These are phyloP conservation scores for Elsinoe batatas DNA, from an alignment of 2,329 filamentous ascomycete species.

Conservation along the genomic window DNA sequence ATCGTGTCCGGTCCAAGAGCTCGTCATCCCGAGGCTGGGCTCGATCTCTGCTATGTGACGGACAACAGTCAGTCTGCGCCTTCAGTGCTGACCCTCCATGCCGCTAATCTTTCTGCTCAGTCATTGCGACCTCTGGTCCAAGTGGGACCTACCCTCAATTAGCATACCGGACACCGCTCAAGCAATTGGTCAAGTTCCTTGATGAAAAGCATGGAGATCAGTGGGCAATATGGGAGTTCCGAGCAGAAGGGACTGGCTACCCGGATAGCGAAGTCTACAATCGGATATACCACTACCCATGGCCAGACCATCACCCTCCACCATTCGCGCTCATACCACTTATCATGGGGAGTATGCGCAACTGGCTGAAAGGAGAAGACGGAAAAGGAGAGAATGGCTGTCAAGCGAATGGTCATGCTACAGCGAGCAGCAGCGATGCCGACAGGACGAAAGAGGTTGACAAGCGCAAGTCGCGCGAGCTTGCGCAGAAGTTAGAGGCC, in stretches of 20 bases:
- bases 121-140: slow-evolving; percentile 72
- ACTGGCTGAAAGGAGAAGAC: slow-evolving; percentile 55
- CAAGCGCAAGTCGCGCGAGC: neutral
- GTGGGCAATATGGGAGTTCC: slow-evolving; percentile 97
- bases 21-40: slow-evolving; percentile 73
- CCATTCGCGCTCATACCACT: slow-evolving; percentile 81
- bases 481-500: neutral
- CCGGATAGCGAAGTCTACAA: slow-evolving; percentile 81
- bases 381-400: neutral
- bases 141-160: slow-evolving; percentile 80
- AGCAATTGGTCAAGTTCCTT: slow-evolving; percentile 77
- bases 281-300: slow-evolving; percentile 83
- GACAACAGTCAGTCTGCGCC: slow-evolving; percentile 47
- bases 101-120: slow-evolving; percentile 20
- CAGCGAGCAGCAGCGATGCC: neutral
- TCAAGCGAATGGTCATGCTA: neutral
- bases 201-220: slow-evolving; percentile 71
- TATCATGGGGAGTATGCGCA: slow-evolving; percentile 85
- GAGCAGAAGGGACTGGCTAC: slow-evolving; percentile 92
- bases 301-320: slow-evolving; percentile 93
- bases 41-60: slow-evolving; percentile 94
- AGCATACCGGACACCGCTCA: slow-evolving; percentile 87
- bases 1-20: slow-evolving; percentile 81
- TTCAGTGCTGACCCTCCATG: slow-evolving; percentile 38
- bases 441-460: neutral